Evolutionary conservation across 495 filamentous ascomycete genomes (phyloP), one percentile per base, ranked within the genome.

Genomic region (Niebla homalea): DNA sequence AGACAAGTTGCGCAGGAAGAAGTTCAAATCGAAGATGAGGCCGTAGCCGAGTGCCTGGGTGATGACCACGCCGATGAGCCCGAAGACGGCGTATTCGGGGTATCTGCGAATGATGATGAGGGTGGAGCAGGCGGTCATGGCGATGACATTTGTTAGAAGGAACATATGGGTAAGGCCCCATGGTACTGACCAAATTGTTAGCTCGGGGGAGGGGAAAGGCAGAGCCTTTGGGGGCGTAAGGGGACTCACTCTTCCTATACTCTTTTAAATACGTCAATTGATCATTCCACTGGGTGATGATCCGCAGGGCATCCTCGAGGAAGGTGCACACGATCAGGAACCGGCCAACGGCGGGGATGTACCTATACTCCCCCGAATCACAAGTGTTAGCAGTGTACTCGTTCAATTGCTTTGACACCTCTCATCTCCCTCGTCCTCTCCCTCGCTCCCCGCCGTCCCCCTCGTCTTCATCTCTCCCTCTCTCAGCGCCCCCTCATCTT

Each of bases 291-390:
- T 98, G 92, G 54, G 93, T 97, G 61, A 97, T 73, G 63, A 98
- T 98, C 65, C 92, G 79, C 37, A 98, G 70, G 29, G 89, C 86
- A 71, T 98, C 92, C 69, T 98, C 92, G 52, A 98, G 75, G 72
- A 98, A 98, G 54, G 92, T 98, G 50, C 96, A 92, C 25, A 98
- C 92, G 58, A 98, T 98, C 57, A 98, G 71, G 69, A 97, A 97
- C 40, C 92, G 85, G 36, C 92, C 92, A 68, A 97, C 89, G 50
- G 86, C 87, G 26, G 92, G 92, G 16, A 98, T 75, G 60, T 93
- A 95, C 56, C 90, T 97, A 62, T 46, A 60, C 26, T 32, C 29
- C 29, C 29, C 5, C 29, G 14, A 32, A 32, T 39, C 23, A 6
- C 19, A 35, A 19, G 16, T 20, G 8, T 42, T 23, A 42, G 39